Base-by-base conservation (phyloP, 257 asterid species). In the Avicennia marina region DNA sequence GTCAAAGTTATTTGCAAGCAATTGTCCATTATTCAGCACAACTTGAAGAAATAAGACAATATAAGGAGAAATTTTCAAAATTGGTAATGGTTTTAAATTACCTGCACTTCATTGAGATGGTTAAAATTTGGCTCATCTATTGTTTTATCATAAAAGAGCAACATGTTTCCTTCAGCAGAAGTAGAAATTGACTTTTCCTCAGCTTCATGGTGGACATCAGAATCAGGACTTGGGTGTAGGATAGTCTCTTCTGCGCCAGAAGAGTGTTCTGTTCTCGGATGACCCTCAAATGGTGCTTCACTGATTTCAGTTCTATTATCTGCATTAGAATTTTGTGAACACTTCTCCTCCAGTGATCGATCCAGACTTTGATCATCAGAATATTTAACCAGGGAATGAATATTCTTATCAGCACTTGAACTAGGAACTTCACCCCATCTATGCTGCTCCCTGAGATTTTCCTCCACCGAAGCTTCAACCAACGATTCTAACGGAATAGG, bases 61-160 rank as follows among this genome's bases (percentile, higher is more conserved):
- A 12, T 20, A n/a, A 25, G 17, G 49, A 38, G 34, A 33, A 43
- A 55, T 45, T 39, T 26, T 10, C n/a, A 26, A 25, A 18, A 63
- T 53, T 9, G 21, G 27, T 39, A 25, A 17, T 15, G 46, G 20
- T 54, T 52, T n/a, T 53, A 38, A 57, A 67, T 72, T 60, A 86
- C 95, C 89, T 65, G 75, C 50, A 64, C 69, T 59, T 72, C 84
- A 52, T 47, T 54, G 56, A 64, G 64, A 62, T 76, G 72, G 62
- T 69, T 61, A 63, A 63, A 58, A 62, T 68, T 58, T 18, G 69
- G 76, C 66, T 71, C 77, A 43, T 65, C 73, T 12, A 58, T 53
- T 32, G 80, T 60, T 56, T 66, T 70, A 49, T 85, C 81, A 40
- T 62, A 70, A 59, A 59, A 71, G 61, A 59, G 74, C 62, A 80